Base-by-base conservation (phyloP, 2,329 filamentous ascomycete genomes). In the Cercospora janseana region DNA sequence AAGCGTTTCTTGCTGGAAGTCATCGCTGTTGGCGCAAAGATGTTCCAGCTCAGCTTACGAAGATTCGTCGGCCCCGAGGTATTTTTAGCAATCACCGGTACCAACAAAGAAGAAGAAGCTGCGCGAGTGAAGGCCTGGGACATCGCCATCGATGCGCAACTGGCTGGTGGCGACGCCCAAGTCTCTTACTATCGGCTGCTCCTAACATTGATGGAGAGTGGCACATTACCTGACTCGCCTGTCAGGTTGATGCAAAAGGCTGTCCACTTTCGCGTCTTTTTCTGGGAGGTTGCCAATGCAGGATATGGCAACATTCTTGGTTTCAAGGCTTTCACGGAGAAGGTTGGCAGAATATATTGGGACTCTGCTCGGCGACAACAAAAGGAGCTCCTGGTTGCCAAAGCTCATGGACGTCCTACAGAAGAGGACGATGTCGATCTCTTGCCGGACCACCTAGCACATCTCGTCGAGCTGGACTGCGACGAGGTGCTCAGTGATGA, bases 91-190 rank as follows among this genome's bases (percentile, higher is more conserved):
- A 72, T 95, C 29, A 92, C 87, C 2, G 88, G 89, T 0, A 80
- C 87, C 40, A 92, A 86, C 1, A 83, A 86, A 59, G 89, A 95
- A 51, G 85, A 95, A 67, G 92, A 96, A 68, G 81, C 80, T 44
- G 91, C 88, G 5, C 82, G 92, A 21, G 80, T 95, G 62, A 93
- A 95, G 71, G 88, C 90, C 0, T 97, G 92, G 92, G 81, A 86
- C 26, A 95, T 95, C 63, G 91, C 91, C 10, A 79, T 96, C 47
- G 92, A 97, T 69, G 90, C 92, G 20, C 92, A 96, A 68, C 78
- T 97, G 15, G 88, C 88, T 7, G 92, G 92, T 32, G 91, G 92
- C 10, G 92, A 96, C 69, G 80, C 85, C 6, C 88, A 95, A 67
- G 87, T 96, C 60, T 95, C 86, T 75, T 90, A 87, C 69, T 90